A percentile compares a stretch with the other conserved stretches of the same genome.
phyloP scores from a whole-genome alignment of 805 yeast species.

The Candida coquimbonensis region DNA sequence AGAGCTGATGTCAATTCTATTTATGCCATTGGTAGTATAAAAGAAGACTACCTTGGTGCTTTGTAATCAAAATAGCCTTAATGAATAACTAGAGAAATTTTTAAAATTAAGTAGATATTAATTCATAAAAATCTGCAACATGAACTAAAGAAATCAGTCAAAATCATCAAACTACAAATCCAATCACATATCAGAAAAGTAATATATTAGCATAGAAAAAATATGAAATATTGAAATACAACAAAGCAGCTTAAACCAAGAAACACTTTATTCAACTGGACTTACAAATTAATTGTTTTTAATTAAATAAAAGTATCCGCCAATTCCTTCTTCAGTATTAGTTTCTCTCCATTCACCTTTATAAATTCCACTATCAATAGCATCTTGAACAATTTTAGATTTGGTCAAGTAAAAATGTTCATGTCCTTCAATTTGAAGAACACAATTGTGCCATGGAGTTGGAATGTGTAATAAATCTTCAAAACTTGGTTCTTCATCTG shows the following conservation, averaged over 20 bases:
- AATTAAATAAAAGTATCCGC: slow-evolving; percentile 23
- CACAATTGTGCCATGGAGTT: slow-evolving; percentile 60
- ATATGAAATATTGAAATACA: no score
- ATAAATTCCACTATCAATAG: slow-evolving; percentile 28
- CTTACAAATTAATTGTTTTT: neutral
- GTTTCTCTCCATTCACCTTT: slow-evolving; percentile 31
- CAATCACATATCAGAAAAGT: no score
- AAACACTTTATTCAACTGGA: neutral
- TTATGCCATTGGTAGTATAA: slow-evolving; percentile 95
- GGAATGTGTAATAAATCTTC: slow-evolving; percentile 56
- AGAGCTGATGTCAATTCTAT: slow-evolving; percentile 96
- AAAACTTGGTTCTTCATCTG: slow-evolving; percentile 33
- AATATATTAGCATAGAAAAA: no score
- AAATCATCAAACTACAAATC: neutral
- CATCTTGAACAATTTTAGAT: slow-evolving; percentile 30
- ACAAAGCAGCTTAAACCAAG: neutral
- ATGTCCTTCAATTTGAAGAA: slow-evolving; percentile 35
- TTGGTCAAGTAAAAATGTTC: slow-evolving; percentile 29
- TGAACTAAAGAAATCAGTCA: neutral
- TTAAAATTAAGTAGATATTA: neutral
- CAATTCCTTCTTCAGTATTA: slow-evolving; percentile 25
- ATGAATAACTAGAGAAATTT: neutral
- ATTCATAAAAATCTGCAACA: no score
- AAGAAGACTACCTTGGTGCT: slow-evolving; percentile 96
- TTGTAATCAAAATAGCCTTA: slow-evolving; percentile 25